Base-by-base conservation (phyloP, 1,284 basidiomycete species). In the Cryptococcus sp. region DNA sequence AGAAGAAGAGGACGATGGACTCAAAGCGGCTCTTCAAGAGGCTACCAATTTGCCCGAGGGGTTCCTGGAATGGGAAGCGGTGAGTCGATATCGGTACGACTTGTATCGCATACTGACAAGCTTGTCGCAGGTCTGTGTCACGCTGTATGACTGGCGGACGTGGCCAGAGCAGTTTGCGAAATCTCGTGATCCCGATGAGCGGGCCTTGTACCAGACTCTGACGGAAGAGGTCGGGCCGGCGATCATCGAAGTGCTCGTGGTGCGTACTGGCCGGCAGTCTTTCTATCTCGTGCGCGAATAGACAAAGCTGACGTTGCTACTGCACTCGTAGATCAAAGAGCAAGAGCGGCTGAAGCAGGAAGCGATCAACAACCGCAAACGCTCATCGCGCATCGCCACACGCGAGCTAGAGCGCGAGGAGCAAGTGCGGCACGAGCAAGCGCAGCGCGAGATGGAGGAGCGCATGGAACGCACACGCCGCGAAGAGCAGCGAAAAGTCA, bases 321-420 rank as follows among this genome's bases (percentile, higher is more conserved):
- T 50, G 25, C 25, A 4, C 3, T 11, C 11, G 23, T 52, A 77
- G 71, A 70, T 61, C 25, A 77, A 77, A 60, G 76, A 80, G 60
- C 66, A 75, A 59, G 73, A 80, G 65, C 65, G 72, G 0, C 68
- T 78, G 15, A 70, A 80, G 53, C 79, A 82, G 58, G 72, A 77
- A 39, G 79, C 79, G 1, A 67, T 81, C 52, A 74, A 77, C 57
- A 80, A 80, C 58, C 78, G 82, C 15, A 83, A 83, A 68, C 78
- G 82, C 23, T 81, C 82, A 22, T 80, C 79, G 19, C 80, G 82
- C 19, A 80, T 84, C 52, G 81, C 81, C 0, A 75, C 78, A 47
- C 75, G 78, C 27, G 82, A 83, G 65, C 74, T 80, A 5, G 81
- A 82, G 60, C 67, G 71, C n/a, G 82, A 82, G 49, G 81, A 81